Percentiles rank a stretch among this genome's conserved stretches.
phyloP scores from a whole-genome alignment of 305 asterid species.

The Solanum hybrid region DNA sequence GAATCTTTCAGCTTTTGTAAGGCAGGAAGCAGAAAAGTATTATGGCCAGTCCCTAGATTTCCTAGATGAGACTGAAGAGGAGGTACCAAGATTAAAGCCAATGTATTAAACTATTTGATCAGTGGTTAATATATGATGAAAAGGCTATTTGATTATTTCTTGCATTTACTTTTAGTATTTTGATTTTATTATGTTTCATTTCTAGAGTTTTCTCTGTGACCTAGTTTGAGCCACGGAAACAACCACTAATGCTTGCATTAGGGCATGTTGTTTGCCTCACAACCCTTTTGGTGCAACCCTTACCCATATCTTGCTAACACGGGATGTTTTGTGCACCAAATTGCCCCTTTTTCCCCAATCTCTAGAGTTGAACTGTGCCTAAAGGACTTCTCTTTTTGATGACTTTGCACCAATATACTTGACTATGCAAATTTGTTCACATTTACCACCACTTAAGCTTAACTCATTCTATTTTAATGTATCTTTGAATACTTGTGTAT shows the following conservation, averaged over 20 bases:
- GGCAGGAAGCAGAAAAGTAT: slow-evolving; percentile 35
- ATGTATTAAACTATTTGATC: slow-evolving; percentile 3
- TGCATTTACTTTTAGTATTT: background rate
- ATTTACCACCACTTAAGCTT: background rate
- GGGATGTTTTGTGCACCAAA: background rate
- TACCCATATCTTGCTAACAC: background rate
- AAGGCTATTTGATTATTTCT: background rate
- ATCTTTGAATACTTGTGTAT: background rate
- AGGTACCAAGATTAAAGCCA: slow-evolving; percentile 7
- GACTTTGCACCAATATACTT: background rate
- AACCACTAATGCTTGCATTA: background rate
- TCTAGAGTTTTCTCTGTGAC: background rate
- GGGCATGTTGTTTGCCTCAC: background rate
- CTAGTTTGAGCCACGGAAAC: background rate
- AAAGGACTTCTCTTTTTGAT: background rate
- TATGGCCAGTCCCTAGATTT: slow-evolving; percentile 34
- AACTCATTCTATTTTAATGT: background rate
- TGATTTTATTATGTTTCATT: background rate
- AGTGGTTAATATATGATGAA: background rate
- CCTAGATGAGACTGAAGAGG: slow-evolving; percentile 29
- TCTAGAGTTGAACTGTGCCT: background rate
- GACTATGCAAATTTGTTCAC: background rate
- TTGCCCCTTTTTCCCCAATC: background rate
- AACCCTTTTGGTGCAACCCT: background rate
- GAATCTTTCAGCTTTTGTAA: slow-evolving; percentile 25